Evolutionary conservation across 2,329 filamentous ascomycete genomes (phyloP), one percentile per base, ranked within the genome.

Genomic region (Podosphaera xanthii): DNA sequence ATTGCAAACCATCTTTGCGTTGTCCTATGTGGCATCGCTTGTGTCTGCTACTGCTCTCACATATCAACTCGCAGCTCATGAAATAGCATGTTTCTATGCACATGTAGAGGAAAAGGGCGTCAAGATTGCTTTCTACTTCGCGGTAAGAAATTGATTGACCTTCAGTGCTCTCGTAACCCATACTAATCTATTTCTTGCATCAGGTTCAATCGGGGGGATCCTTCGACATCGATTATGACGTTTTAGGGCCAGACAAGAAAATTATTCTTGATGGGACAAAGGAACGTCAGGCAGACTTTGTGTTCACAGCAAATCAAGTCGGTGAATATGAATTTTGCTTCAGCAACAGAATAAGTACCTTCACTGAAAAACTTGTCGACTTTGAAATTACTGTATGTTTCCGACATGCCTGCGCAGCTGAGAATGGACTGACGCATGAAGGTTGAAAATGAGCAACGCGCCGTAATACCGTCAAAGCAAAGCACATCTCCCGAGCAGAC

Each of bases 311-410:
- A 53, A 87, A 88, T 67, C 81, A 88, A 58, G 69, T 79, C 5
- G 92, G 92, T 64, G 91, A 97, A 69, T 96, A 97, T 75, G 81
- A 83, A 59, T 97, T 98, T 76, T 98, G 92, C 79, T 98, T 98
- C 77, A 86, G 90, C 74, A 98, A 98, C 69, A 86, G 92, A 70
- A 95, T 98, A 86, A 94, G 87, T 69, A 97, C 91, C 0, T 96
- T 95, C 70, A 84, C 90, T 58, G 92, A 98, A 74, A 98, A 98
- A 75, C 83, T 88, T 70, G 90, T 98, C 63, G 92, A 98, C 72
- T 96, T 98, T 69, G 92, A 98, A 74, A 95, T 98, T 69, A 80
- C 90, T 62, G 91, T 92, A 75, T 62, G 84, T 60, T 31, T 73
- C 58, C 35, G 38, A 33, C 14, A 12, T 33, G 14, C 14, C 7